Evolutionary conservation across 75 land plant species (phyloP), one percentile per base, ranked within the genome.

Genomic region (Selaginella moellendorffii): DNA sequence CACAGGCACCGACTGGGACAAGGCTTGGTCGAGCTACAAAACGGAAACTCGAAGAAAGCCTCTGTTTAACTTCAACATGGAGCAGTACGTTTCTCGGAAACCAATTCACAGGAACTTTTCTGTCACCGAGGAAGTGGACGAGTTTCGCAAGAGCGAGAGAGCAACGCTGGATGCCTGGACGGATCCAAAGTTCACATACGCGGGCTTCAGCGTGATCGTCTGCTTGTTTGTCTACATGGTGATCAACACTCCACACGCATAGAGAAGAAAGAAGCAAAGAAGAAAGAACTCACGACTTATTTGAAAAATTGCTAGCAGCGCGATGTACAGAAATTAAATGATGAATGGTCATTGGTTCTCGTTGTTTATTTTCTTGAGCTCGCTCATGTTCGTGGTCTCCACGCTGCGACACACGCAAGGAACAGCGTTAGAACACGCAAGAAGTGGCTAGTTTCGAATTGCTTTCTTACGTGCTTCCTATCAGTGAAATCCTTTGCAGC

Each of bases 361-460:
- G 42, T 64, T 31, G 54, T 9, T 58, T 14, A 90, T 80, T 74
- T 90, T 90, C 79, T 90, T 90, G 80, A 90, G 68, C 27, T 81
- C 97, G 71, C 80, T 90, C 97, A 90, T 90, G 65, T 90, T 83
- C 26, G 97, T 90, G 1, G 97, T 90, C 65, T 90, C 97, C 62
- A 90, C 97, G 61, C 97, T 90, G 82, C 21, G 23, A 14, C 20
- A 14, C 10, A 68, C n/a, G 27, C 2, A 24, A 12, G 23, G 24
- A 17, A 20, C 2, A 12, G 0, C 19, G 25, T 28, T 19, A 12
- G 27, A 22, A 36, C 23, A 29, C 30, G 9, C 65, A 9, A 27
- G 23, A 28, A 28, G 5, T 18, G 8, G 20, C 20, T 14, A 22
- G 2, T 60, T 24, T 62, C 30, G 27, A 46, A 1, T 28, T 18